These are phyloP conservation scores for Linnemannia elongata DNA, from an alignment of 192 early-diverging fungal species.

Conservation along the genomic window DNA sequence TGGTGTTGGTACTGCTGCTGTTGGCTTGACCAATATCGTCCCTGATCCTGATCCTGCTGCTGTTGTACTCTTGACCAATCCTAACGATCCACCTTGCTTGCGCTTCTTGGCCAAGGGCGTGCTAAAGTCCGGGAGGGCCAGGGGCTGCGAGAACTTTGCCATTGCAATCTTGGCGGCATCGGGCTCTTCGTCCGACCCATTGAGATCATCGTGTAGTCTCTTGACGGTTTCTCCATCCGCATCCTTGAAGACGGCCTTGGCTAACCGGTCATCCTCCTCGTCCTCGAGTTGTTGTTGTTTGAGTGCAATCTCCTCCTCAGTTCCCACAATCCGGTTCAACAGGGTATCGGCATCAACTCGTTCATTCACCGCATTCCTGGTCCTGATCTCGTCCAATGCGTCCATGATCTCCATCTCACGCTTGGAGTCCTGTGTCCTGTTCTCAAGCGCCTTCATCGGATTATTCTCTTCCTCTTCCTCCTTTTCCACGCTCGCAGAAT, in stretches of 20 bases:
- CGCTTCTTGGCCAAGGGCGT: slow-evolving; percentile 38
- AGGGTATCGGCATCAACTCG: slow-evolving; percentile 76
- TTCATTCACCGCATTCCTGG: slow-evolving; percentile 88
- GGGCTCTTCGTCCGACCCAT: slow-evolving; percentile 45
- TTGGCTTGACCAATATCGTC: not conserved
- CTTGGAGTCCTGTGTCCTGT: slow-evolving; percentile 92
- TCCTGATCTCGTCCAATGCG: slow-evolving; percentile 94
- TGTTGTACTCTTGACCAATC: slow-evolving; percentile 18
- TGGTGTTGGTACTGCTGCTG: not conserved
- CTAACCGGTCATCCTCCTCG: slow-evolving; percentile 75
- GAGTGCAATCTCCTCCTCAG: slow-evolving; percentile 56
- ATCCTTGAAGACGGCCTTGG: slow-evolving; percentile 73
- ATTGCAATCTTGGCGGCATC: slow-evolving; percentile 40
- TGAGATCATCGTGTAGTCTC: slow-evolving; percentile 64
- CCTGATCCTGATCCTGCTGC: not conserved
- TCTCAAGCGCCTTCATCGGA: slow-evolving; percentile 96
- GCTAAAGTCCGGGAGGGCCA: slow-evolving; percentile 39
- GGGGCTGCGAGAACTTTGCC: slow-evolving; percentile 37
- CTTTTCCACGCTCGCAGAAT: slow-evolving; percentile 70
- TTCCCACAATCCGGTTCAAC: slow-evolving; percentile 60
- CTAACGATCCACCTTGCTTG: slow-evolving; percentile 38
- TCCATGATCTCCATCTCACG: slow-evolving; percentile 99
- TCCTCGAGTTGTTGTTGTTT: slow-evolving; percentile 61
- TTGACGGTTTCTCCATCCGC: slow-evolving; percentile 76
- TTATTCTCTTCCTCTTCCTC: slow-evolving; percentile 87